These are phyloP conservation scores for Chlamydomonas sp. DNA, from an alignment of 139 green algal species.

Conservation along the genomic window DNA sequence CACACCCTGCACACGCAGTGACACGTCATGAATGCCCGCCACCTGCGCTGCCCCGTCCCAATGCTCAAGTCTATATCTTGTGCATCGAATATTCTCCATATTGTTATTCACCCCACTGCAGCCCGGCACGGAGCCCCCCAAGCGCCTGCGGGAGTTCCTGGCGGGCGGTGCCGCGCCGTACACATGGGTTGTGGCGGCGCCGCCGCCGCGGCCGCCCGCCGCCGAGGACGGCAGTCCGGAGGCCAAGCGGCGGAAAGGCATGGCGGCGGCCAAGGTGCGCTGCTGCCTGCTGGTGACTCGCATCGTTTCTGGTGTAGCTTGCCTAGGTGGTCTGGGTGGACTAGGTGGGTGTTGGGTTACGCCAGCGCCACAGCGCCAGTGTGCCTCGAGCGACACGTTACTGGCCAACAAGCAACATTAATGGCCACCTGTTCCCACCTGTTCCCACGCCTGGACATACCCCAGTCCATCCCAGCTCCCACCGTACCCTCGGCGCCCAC, in stretches of 20 bases:
- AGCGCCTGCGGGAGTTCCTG: slow-evolving; percentile 19
- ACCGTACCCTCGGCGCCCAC: too few species aligned
- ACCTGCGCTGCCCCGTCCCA: too few species aligned
- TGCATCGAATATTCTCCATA: neutral
- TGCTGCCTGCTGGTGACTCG: neutral
- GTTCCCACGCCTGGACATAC: too few species aligned
- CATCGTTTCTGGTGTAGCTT: too few species aligned
- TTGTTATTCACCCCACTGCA: neutral
- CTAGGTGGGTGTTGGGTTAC: neutral
- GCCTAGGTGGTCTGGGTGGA: neutral
- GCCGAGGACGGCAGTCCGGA: neutral
- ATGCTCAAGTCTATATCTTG: too few species aligned
- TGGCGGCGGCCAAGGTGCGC: slow-evolving; percentile 34
- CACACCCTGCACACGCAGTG: too few species aligned
- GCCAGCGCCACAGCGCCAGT: too few species aligned
- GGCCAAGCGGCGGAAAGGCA: slow-evolving; percentile 34
- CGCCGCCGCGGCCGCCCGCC: neutral
- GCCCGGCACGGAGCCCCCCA: slow-evolving; percentile 23
- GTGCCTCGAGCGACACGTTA: neutral
- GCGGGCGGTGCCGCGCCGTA: slow-evolving; percentile 1
- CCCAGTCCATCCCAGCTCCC: too few species aligned
- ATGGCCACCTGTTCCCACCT: too few species aligned
- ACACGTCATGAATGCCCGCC: too few species aligned
- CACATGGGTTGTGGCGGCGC: slow-evolving; percentile 31
- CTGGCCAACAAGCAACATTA: too few species aligned